Percentiles rank a stretch among this genome's conserved stretches.
Evolutionary conservation across 257 asterid species (phyloP).

Genomic region (Rehmannia glutinosa): DNA sequence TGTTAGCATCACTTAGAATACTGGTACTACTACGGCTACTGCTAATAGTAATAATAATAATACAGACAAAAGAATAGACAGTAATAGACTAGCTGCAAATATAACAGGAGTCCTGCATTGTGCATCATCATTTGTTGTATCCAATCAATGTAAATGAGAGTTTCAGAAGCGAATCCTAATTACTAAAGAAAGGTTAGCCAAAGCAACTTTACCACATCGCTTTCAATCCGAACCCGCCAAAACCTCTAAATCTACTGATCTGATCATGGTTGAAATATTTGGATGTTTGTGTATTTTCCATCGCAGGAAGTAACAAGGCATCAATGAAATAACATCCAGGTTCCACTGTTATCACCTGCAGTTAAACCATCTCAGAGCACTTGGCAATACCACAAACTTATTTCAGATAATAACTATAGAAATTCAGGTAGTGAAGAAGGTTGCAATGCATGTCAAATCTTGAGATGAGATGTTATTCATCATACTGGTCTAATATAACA

Average conservation of each 20-base stretch:
- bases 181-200: conserved; percentile 17
- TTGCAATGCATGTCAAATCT: neutral
- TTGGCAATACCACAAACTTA: neutral
- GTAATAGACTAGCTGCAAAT: too few relatives aligned
- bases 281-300: conserved; percentile 62
- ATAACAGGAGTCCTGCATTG: neutral
- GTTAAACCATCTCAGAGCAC: conserved; percentile 13
- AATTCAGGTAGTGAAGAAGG: neutral
- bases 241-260: conserved; percentile 67
- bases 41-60: too few relatives aligned
- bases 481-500: neutral
- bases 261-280: conserved; percentile 60
- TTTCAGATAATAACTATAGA: neutral
- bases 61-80: too few relatives aligned
- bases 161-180: neutral
- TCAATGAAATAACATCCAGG: conserved; percentile 98
- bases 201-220: conserved; percentile 72
- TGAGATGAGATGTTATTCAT: conserved; percentile 7
- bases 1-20: neutral
- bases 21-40: too few relatives aligned
- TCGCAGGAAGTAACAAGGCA: conserved; percentile 80
- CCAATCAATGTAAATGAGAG: neutral
- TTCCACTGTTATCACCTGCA: conserved; percentile 96
- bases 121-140: neutral
- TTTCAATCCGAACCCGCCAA: conserved; percentile 98